Evolutionary conservation across 768 basidiomycete species (phyloP).

Genomic region (Pulveroboletus sp.): DNA sequence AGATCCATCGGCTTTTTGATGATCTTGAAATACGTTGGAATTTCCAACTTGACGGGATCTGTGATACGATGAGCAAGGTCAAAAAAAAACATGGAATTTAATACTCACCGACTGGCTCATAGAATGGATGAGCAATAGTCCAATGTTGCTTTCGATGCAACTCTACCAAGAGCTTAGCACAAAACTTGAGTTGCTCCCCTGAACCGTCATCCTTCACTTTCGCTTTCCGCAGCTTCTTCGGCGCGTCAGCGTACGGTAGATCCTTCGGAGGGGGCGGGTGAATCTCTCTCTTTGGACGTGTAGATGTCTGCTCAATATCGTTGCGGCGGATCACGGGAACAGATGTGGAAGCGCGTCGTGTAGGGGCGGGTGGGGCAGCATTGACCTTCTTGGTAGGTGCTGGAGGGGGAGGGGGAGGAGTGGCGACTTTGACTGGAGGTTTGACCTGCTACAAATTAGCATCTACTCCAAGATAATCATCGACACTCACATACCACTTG

Average conservation of each 20-base stretch:
- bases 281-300: constrained; percentile 96
- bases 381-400: constrained; percentile 26
- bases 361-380: constrained; percentile 39
- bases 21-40: constrained; percentile 84
- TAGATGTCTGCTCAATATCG: constrained; percentile 50
- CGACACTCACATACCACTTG: constrained; percentile 60
- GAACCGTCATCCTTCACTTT: constrained; percentile 69
- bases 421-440: constrained; percentile 41
- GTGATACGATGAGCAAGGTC: not conserved
- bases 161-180: constrained; percentile 69
- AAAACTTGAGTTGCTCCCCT: constrained; percentile 83
- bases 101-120: constrained; percentile 87
- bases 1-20: constrained; percentile 97
- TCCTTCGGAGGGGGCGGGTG: constrained; percentile 95
- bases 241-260: constrained; percentile 73
- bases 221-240: constrained; percentile 64
- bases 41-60: constrained; percentile 78
- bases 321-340: constrained; percentile 82
- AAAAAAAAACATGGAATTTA: not conserved
- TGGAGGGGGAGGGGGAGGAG: constrained; percentile 42
- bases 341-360: constrained; percentile 75
- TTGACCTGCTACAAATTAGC: constrained; percentile 34
- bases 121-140: constrained; percentile 75
- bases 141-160: constrained; percentile 79
- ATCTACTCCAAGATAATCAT: constrained; percentile 12